Evolutionary conservation across 176 grass and related monocot species (phyloP).

Genomic region (Hyparrhenia diplandra): DNA sequence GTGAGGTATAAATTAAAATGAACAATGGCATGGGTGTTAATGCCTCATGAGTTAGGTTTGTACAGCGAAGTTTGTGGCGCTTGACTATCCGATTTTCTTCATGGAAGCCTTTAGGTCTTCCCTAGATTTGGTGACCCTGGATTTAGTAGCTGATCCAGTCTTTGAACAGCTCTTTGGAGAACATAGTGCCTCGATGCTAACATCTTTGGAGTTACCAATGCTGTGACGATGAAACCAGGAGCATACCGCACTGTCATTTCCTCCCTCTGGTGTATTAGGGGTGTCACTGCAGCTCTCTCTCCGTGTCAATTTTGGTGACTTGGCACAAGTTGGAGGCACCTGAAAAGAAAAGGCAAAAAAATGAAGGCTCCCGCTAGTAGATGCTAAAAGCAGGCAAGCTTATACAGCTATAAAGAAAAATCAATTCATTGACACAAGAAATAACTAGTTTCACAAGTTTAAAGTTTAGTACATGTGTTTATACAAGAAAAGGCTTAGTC

Average conservation of each 20-base stretch:
- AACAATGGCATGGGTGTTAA: slow-evolving; percentile 24
- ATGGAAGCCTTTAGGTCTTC: slow-evolving; percentile 25
- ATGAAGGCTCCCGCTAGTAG: neutral
- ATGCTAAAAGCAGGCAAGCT: neutral
- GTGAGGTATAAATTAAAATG: slow-evolving; percentile 45
- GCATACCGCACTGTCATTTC: slow-evolving; percentile 36
- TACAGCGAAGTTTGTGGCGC: slow-evolving; percentile 45
- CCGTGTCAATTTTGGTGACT: slow-evolving; percentile 72
- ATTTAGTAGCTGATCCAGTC: slow-evolving; percentile 26
- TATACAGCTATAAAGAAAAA: too few relatives aligned
- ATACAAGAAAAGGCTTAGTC: too few relatives aligned
- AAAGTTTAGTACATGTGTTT: too few relatives aligned
- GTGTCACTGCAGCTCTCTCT: slow-evolving; percentile 81
- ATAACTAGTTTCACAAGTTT: too few relatives aligned
- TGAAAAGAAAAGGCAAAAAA: slow-evolving; percentile 19
- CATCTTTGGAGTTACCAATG: slow-evolving; percentile 58
- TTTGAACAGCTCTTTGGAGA: slow-evolving; percentile 48
- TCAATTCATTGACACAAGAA: too few relatives aligned
- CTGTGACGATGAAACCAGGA: slow-evolving; percentile 62
- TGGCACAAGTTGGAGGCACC: slow-evolving; percentile 82
- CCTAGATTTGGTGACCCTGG: slow-evolving; percentile 42
- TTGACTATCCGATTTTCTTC: slow-evolving; percentile 23
- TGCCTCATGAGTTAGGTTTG: slow-evolving; percentile 39
- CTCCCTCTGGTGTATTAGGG: slow-evolving; percentile 39
- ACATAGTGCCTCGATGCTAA: slow-evolving; percentile 37